Percentiles rank a stretch among this genome's conserved stretches.
phyloP scores from a whole-genome alignment of 2,329 filamentous ascomycete species.

The Paracoccidioides lutzii region DNA sequence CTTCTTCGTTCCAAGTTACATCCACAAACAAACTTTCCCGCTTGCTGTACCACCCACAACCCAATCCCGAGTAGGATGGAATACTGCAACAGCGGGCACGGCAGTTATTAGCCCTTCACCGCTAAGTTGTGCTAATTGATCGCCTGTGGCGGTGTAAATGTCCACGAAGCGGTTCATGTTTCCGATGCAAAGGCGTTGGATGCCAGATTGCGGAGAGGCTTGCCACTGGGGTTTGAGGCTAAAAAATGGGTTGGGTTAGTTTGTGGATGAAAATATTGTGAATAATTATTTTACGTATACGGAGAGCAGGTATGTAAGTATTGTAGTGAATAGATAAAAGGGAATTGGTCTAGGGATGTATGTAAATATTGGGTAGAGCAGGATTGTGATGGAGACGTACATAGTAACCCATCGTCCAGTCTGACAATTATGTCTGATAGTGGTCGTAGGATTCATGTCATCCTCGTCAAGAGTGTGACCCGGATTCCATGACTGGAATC shows the following conservation, averaged over 20 bases:
- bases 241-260: not conserved
- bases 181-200: conserved; percentile 81
- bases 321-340: not conserved
- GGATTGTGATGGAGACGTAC: conserved; percentile 26
- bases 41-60: conserved; percentile 82
- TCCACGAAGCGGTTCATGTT: conserved; percentile 99
- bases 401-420: conserved; percentile 90
- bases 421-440: conserved; percentile 83
- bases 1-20: conserved; percentile 36
- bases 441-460: conserved; percentile 55
- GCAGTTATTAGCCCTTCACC: conserved; percentile 77
- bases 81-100: conserved; percentile 82
- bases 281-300: not conserved
- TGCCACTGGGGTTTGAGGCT: conserved; percentile 84
- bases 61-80: conserved; percentile 82
- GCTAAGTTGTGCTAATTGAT: conserved; percentile 77
- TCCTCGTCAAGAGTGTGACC: conserved; percentile 46
- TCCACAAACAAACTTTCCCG: conserved; percentile 87
- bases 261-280: not conserved
- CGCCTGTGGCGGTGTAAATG: conserved; percentile 67
- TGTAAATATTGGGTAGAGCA: not conserved
- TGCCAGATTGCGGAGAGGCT: conserved; percentile 57
- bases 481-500: conserved; percentile 45
- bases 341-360: conserved; percentile 13
- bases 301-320: not conserved